These are phyloP conservation scores for Decorospora gaudefroyi DNA, from an alignment of 2,329 filamentous ascomycete genomes.

Conservation along the genomic window DNA sequence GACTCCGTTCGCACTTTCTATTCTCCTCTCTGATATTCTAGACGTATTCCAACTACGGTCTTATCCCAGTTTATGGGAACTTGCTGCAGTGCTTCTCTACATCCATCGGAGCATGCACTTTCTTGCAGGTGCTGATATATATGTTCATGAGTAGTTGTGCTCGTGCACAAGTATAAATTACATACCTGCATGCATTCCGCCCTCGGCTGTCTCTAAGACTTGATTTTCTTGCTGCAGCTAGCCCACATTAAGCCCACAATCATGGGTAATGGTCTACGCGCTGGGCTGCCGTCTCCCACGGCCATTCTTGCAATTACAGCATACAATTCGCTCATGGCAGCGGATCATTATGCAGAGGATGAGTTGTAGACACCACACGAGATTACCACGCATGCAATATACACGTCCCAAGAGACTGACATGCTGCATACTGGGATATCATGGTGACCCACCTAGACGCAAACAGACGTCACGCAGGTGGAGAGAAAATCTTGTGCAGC, in stretches of 20 bases:
- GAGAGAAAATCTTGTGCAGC: constrained; percentile 36
- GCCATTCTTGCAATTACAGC: constrained; percentile 12
- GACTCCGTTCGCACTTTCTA: constrained; percentile 4
- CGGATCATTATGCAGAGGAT: not conserved
- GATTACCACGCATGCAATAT: not conserved
- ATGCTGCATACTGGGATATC: not conserved
- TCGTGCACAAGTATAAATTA: constrained; percentile 37
- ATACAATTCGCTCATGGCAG: constrained; percentile 10
- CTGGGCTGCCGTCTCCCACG: constrained; percentile 17
- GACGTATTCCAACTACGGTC: constrained; percentile 3
- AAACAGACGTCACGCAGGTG: constrained; percentile 31
- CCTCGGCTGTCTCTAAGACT: constrained; percentile 36
- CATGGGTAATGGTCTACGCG: constrained; percentile 33
- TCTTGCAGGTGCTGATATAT: constrained; percentile 19
- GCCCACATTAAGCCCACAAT: constrained; percentile 27
- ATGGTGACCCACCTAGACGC: constrained; percentile 5
- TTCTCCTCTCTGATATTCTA: constrained; percentile 2
- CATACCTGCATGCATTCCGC: constrained; percentile 33
- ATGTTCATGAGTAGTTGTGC: constrained; percentile 33
- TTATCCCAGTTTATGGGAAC: not conserved
- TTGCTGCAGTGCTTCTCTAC: constrained; percentile 3
- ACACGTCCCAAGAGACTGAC: not conserved
- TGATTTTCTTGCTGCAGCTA: constrained; percentile 35
- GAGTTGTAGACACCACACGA: not conserved
- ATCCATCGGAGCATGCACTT: constrained; percentile 8